phyloP scores from a whole-genome alignment of 1,284 basidiomycete genomes.

The Heterobasidion parviporum region DNA sequence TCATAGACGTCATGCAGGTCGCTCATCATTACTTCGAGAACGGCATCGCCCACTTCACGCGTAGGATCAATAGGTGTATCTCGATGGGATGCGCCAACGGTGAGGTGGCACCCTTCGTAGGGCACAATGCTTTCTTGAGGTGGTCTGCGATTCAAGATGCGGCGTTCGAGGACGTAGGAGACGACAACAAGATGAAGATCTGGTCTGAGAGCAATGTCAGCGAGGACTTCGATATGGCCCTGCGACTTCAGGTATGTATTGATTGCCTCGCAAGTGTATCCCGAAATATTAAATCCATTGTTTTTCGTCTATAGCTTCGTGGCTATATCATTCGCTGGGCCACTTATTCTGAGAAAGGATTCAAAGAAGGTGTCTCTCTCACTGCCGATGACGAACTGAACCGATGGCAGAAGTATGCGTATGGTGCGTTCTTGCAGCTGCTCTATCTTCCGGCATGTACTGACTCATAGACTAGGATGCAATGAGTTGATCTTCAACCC shows the following conservation, averaged over 20 bases:
- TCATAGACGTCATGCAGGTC: slow-evolving; percentile 75
- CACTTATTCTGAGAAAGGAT: slow-evolving; percentile 71
- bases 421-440: slow-evolving; percentile 39
- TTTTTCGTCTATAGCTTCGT: slow-evolving; percentile 28
- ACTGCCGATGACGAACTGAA: slow-evolving; percentile 76
- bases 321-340: slow-evolving; percentile 81
- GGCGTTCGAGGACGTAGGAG: slow-evolving; percentile 58
- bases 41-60: slow-evolving; percentile 78
- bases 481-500: slow-evolving; percentile 77
- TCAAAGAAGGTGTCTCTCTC: slow-evolving; percentile 82
- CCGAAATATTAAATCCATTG: not conserved
- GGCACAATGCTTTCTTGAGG: slow-evolving; percentile 82
- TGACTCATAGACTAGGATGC: slow-evolving; percentile 28
- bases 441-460: not conserved
- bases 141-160: slow-evolving; percentile 83
- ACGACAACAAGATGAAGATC: slow-evolving; percentile 54
- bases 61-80: slow-evolving; percentile 70
- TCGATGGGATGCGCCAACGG: slow-evolving; percentile 72
- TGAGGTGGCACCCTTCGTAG: slow-evolving; percentile 81
- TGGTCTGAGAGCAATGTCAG: slow-evolving; percentile 84
- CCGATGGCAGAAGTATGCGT: slow-evolving; percentile 84
- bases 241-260: slow-evolving; percentile 26
- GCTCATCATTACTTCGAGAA: slow-evolving; percentile 83
- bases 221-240: slow-evolving; percentile 76
- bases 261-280: no score